Conservation (phyloP, 202 grass and related monocot species). For the Panicum virgatum region DNA sequence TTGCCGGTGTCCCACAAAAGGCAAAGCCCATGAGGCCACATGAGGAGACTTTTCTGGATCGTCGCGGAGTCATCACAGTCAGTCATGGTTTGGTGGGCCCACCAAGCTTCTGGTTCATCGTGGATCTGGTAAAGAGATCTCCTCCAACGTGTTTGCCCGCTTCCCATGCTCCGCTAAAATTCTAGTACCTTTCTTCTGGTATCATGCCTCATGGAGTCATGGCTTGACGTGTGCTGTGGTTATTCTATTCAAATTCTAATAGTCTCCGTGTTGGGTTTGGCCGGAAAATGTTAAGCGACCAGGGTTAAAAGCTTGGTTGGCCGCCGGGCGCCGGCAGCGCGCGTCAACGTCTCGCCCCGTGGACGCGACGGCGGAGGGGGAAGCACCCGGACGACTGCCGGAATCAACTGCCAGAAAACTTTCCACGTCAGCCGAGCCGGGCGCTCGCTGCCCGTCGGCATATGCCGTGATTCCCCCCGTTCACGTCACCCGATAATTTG, state of each 20-base stretch:
- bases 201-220: background rate
- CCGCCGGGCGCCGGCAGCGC: background rate
- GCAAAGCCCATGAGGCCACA: background rate
- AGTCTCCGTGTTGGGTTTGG: background rate
- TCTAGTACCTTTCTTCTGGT: background rate
- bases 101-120: background rate
- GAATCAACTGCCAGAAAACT: background rate
- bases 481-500: background rate
- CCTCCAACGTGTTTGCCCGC: background rate
- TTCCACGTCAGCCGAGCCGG: background rate
- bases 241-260: too few relatives aligned
- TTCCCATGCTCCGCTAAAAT: background rate
- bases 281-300: background rate
- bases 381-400: background rate
- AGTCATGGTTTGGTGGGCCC: background rate
- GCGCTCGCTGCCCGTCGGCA: background rate
- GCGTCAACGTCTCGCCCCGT: slow-evolving; percentile 10
- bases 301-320: background rate
- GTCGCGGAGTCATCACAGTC: background rate
- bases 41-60: background rate
- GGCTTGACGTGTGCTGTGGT: background rate
- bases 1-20: background rate
- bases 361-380: background rate
- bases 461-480: background rate
- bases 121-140: background rate